Conservation (phyloP, 2,329 filamentous ascomycete genomes). For the Fusarium nygamai region DNA sequence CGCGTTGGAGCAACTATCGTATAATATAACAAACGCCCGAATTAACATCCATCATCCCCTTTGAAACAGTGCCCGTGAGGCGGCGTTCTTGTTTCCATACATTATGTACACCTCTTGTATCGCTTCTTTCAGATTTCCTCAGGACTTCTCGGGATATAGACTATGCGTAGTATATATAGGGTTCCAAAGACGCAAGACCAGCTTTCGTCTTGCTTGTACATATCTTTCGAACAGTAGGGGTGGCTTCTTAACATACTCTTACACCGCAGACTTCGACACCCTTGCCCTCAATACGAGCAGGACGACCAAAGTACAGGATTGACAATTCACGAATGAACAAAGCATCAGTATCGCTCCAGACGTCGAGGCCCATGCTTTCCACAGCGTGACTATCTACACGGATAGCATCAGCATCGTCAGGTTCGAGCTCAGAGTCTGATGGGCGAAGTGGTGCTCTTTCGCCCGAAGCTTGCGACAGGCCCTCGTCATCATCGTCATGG, state of each 20-base stretch:
- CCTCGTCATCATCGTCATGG: conserved; percentile 49
- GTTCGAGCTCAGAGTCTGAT: conserved; percentile 34
- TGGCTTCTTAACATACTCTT: conserved; percentile 65
- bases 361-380: conserved; percentile 78
- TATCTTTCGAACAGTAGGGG: neutral
- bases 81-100: conserved; percentile 20
- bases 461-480: conserved; percentile 45
- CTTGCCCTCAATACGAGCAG: conserved; percentile 71
- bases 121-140: neutral
- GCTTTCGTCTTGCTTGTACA: conserved; percentile 34
- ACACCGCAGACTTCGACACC: conserved; percentile 81
- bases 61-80: conserved; percentile 20
- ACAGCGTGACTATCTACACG: conserved; percentile 72
- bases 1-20: neutral
- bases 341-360: conserved; percentile 78
- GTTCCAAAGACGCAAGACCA: conserved; percentile 40
- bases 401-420: conserved; percentile 55
- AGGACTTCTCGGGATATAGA: conserved; percentile 21
- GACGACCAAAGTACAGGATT: conserved; percentile 71
- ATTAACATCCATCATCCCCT: neutral
- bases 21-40: neutral
- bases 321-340: conserved; percentile 72
- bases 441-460: conserved; percentile 43
- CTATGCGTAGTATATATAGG: conserved; percentile 24
- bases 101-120: conserved; percentile 19